Evolutionary conservation across 129 eudicot genomes (phyloP), one percentile per base, ranked within the genome.

Genomic region (Artemisia tridentata): DNA sequence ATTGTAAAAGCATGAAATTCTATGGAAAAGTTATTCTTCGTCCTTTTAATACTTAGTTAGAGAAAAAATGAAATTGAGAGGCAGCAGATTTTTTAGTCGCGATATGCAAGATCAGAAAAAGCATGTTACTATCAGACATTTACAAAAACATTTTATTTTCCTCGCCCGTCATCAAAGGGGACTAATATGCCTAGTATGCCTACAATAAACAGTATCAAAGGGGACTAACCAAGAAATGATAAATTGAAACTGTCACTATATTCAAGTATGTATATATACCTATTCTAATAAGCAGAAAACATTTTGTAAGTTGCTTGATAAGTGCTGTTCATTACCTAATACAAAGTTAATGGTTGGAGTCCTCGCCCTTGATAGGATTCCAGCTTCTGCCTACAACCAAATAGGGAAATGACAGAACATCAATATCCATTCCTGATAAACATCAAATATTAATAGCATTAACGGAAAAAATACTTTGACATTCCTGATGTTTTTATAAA

Each of bases 261-360:
- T 31, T 31, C 41, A 31, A 4, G 41, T 31, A 31, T 31, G 41
- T 31, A 31, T 31, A 31, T 31, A 31, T 69, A 34, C 64, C 63
- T 54, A 29, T 34, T 59, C 46, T 38, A 52, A 13, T 67, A 21
- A 1, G 48, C 34, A 57, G 8, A 46, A 46, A 13, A 57, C 9
- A 47, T 58, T 17, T 14, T 14, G n/a, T 14, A 68, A 20, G 45
- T 77, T 69, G 56, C 49, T 53, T 69, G 50, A 62, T 25, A 55
- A 41, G 55, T 65, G 48, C 15, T 41, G 65, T 61, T 1, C 43
- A 47, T 91, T 86, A 86, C 98, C 98, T 80, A 92, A 71, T 68
- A 92, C 96, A 81, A 92, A 92, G 60, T 95, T 79, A 34, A 92
- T 82, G 70, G 81, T 80, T 18, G 81, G 95, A 45, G 65, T 62